A percentile compares a stretch with the other conserved stretches of the same genome.
Conservation (phyloP, 225 moss, liverwort and hornwort genomes). For the Takakia lepidozioides region DNA sequence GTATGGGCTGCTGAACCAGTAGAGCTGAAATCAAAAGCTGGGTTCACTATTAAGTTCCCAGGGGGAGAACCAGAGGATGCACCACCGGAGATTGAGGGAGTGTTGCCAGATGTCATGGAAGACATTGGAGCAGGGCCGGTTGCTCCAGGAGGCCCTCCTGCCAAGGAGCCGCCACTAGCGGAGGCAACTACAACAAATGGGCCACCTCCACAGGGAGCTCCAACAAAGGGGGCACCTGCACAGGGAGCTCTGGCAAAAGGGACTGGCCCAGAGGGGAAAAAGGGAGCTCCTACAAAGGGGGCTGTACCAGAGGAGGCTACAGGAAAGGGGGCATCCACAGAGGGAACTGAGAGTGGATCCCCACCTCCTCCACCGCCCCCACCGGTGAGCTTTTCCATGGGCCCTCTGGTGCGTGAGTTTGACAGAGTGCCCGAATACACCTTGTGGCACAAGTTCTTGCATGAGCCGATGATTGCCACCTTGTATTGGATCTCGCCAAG, state of each 20-base stretch:
- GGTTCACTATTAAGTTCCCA: conserved; percentile 31
- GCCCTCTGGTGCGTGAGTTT: conserved; percentile 32
- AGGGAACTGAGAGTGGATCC: too few relatives aligned
- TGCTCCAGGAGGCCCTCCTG: too few relatives aligned
- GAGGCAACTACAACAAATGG: conserved; percentile 18
- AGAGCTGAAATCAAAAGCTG: conserved; percentile 32
- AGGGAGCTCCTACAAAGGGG: too few relatives aligned
- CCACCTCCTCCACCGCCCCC: background rate
- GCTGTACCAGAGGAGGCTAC: too few relatives aligned
- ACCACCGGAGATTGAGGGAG: background rate
- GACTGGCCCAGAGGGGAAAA: too few relatives aligned
- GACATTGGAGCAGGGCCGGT: too few relatives aligned
- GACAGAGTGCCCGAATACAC: conserved; percentile 46
- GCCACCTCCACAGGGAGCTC: conserved; percentile 15
- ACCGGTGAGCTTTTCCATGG: conserved; percentile 28
- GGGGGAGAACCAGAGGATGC: conserved; percentile 11
- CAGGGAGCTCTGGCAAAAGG: background rate
- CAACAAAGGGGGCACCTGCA: background rate
- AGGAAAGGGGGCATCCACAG: too few relatives aligned
- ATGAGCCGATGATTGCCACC: conserved; percentile 44
- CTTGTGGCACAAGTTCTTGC: conserved; percentile 51
- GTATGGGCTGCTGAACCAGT: conserved; percentile 26
- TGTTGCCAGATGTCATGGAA: conserved; percentile 12
- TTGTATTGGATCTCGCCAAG: conserved; percentile 66
- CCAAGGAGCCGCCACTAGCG: too few relatives aligned